Evolutionary conservation across 345 rosid species (phyloP).

Genomic region (Cardiospermum halicacabum): DNA sequence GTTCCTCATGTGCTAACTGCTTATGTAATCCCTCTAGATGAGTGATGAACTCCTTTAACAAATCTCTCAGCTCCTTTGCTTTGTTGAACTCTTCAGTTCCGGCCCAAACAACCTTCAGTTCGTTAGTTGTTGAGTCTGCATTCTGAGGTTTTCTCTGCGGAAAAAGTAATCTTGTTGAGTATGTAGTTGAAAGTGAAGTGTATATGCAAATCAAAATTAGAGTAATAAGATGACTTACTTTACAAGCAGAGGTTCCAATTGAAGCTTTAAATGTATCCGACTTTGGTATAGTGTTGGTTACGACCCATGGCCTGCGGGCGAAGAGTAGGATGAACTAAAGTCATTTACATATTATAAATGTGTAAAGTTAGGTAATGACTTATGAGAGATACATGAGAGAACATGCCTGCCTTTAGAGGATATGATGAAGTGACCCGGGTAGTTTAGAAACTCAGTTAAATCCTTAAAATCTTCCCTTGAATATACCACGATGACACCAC

Average conservation of each 20-base stretch:
- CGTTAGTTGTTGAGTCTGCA: neutral
- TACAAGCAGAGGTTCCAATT: conserved; percentile 14
- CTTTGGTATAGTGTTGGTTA: conserved; percentile 14
- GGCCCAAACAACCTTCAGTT: conserved; percentile 23
- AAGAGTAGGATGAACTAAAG: neutral
- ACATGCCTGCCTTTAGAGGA: conserved; percentile 40
- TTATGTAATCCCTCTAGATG: conserved; percentile 27
- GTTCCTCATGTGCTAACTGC: conserved; percentile 26
- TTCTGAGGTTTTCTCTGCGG: conserved; percentile 16
- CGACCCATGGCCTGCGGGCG: conserved; percentile 42
- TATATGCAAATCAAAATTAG: neutral
- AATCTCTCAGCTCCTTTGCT: conserved; percentile 29
- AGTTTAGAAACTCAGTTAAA: conserved; percentile 25
- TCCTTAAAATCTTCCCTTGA: conserved; percentile 18
- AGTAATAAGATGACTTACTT: conserved; percentile 22
- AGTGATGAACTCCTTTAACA: conserved; percentile 27
- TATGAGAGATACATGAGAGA: neutral
- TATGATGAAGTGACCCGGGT: conserved; percentile 30
- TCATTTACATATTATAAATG: no score
- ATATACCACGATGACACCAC: conserved; percentile 27
- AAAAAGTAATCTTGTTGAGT: neutral
- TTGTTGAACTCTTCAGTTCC: conserved; percentile 30
- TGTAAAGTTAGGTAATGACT: no score
- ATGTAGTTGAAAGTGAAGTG: neutral
- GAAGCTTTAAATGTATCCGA: conserved; percentile 1